Conservation (phyloP, 1,139 yeast genomes). For the Yamadazyma buinensis region DNA sequence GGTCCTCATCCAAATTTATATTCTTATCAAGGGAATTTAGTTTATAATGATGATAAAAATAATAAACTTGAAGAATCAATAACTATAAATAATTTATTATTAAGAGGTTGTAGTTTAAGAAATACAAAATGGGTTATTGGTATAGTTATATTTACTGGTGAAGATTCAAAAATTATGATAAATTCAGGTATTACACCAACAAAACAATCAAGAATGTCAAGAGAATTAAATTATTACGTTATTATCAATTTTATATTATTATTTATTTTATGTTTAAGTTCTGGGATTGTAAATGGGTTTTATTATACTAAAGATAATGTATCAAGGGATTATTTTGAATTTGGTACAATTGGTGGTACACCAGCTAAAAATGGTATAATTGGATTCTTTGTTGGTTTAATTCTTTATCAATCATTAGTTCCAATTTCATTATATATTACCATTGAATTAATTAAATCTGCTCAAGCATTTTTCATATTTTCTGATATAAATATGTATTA, state of each 20-base stretch:
- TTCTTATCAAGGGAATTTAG: slow-evolving; percentile 52
- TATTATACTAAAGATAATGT: slow-evolving; percentile 32
- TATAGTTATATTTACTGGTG: slow-evolving; percentile 50
- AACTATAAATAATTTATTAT: slow-evolving; percentile 44
- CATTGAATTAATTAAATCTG: slow-evolving; percentile 56
- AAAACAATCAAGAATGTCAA: slow-evolving; percentile 49
- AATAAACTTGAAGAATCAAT: slow-evolving; percentile 35
- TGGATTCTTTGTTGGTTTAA: slow-evolving; percentile 49
- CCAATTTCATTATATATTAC: slow-evolving; percentile 60
- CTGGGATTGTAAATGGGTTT: slow-evolving; percentile 51
- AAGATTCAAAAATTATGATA: slow-evolving; percentile 54
- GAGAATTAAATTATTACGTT: slow-evolving; percentile 50
- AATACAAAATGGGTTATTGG: slow-evolving; percentile 57
- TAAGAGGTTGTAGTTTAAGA: slow-evolving; percentile 51
- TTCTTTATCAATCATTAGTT: slow-evolving; percentile 54
- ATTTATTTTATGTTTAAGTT: slow-evolving; percentile 48
- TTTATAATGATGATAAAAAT: slow-evolving; percentile 24
- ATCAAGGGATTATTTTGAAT: slow-evolving; percentile 46
- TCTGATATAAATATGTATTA: slow-evolving; percentile 53
- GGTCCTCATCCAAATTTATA: slow-evolving; percentile 56
- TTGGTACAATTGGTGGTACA: slow-evolving; percentile 47
- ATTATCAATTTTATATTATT: slow-evolving; percentile 44
- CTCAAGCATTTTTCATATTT: slow-evolving; percentile 55
- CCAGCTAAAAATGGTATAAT: slow-evolving; percentile 52
- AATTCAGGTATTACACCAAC: slow-evolving; percentile 58